Evolutionary conservation across 1,284 basidiomycete genomes (phyloP), one percentile per base, ranked within the genome.

Genomic region (Anthracocystis walkeri): DNA sequence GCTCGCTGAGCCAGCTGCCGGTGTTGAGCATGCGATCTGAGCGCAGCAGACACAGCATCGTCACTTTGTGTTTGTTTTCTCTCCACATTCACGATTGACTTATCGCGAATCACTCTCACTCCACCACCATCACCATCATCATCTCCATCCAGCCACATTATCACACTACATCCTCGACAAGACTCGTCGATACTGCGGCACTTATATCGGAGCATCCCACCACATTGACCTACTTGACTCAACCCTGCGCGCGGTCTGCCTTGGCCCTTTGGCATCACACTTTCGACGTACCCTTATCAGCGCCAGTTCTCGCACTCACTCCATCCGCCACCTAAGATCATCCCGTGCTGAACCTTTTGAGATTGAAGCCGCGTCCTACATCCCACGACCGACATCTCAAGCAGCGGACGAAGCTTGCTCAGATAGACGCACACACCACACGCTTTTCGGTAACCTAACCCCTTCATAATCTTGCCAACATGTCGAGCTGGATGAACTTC

Each of bases 401-500:
- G 14, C 12, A 16, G 3, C 20, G 31, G n/a, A 27, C 21, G 11
- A 21, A 7, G 11, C 20, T 11, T 2, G 49, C 42, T 35, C 16
- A 18, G 29, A 35, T 56, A 56, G 54, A 45, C 20, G 10, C 8
- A 35, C 20, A 21, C 10, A 8, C 6, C 6, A 25, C 27, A 35
- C 53, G 4, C 14, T 45, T 20, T n/a, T 35, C n/a, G 18, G 18
- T 0, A 18, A 18, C 20, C n/a, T 14, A 14, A 8, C 11, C 44
- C 14, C 10, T n/a, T n/a, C 29, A 54, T 6, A 54, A 11, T 14
- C 8, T 14, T 18, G 54, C 52, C 60, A 79, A 40, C 42, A 85
- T 85, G 84, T 83, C 84, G 59, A 68, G 78, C 57, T 85, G 85
- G 85, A 66, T 80, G 31, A 81, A 76, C 38, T 71, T 83, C 46